Conservation (phyloP, 306 rosid genomes). For the Coriaria nepalensis region DNA sequence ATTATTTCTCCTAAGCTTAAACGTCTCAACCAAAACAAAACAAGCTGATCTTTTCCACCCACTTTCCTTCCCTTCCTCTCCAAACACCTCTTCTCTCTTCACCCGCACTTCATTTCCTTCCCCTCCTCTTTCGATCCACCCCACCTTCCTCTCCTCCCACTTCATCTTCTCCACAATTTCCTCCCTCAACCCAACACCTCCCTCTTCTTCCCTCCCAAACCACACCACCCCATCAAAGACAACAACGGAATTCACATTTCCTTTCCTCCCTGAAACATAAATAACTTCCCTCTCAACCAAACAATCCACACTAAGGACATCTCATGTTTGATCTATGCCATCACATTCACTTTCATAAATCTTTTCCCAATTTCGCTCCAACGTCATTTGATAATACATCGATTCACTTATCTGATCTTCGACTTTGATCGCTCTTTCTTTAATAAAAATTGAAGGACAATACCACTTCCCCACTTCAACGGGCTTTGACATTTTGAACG, state of each 20-base stretch:
- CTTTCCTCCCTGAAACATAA: background rate
- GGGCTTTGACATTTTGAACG: constrained; percentile 8
- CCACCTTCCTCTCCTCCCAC: constrained; percentile 31
- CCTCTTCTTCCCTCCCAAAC: constrained; percentile 38
- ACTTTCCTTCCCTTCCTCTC: constrained; percentile 12
- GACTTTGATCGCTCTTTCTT: constrained; percentile 40
- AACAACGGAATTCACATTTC: no score
- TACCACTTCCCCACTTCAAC: constrained; percentile 66
- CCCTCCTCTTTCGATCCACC: constrained; percentile 22
- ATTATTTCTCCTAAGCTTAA: constrained; percentile 34
- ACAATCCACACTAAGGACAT: constrained; percentile 31
- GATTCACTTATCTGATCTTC: constrained; percentile 30
- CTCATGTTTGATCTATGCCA: background rate
- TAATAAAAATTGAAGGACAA: constrained; percentile 48
- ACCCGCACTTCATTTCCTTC: constrained; percentile 19
- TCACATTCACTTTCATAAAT: constrained; percentile 24
- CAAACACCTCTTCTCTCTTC: constrained; percentile 33
- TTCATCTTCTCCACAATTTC: constrained; percentile 47
- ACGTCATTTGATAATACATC: constrained; percentile 51
- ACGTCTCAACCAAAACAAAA: constrained; percentile 41
- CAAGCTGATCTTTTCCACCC: constrained; percentile 30
- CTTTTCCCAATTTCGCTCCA: constrained; percentile 53
- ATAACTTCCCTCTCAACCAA: constrained; percentile 19
- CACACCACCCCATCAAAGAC: constrained; percentile 21
- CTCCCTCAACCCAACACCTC: constrained; percentile 40